phyloP scores from a whole-genome alignment of 345 rosid genomes.

The Hibiscus syriacus region DNA sequence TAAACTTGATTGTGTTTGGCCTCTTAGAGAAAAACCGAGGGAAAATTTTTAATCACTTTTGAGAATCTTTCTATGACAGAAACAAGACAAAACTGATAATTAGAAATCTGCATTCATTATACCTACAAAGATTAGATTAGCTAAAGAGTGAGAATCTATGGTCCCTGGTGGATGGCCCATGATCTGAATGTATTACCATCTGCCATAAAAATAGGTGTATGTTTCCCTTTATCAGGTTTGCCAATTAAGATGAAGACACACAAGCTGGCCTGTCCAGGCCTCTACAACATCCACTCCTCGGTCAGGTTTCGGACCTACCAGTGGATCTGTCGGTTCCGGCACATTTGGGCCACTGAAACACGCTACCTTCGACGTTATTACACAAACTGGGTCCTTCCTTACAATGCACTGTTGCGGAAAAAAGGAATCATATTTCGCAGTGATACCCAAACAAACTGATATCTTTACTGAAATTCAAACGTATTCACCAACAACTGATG shows the following conservation, averaged over 20 bases:
- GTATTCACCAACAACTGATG: too few relatives aligned
- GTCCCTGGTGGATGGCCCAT: not conserved
- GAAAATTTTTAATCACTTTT: not conserved
- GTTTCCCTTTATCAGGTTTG: constrained; percentile 13
- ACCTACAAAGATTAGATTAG: not conserved
- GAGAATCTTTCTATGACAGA: not conserved
- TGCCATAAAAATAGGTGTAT: not conserved
- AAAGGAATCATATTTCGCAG: too few relatives aligned
- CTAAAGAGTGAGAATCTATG: not conserved
- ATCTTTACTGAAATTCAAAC: not conserved
- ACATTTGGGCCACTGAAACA: not conserved
- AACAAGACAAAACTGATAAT: not conserved
- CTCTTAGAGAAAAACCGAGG: not conserved
- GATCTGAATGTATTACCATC: not conserved
- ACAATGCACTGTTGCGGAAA: not conserved
- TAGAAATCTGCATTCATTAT: too few relatives aligned
- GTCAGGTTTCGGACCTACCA: not conserved
- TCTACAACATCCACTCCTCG: not conserved
- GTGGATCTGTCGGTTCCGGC: not conserved
- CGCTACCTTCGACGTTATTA: not conserved
- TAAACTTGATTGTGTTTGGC: not conserved
- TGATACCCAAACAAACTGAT: not conserved
- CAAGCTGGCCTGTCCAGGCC: constrained; percentile 1
- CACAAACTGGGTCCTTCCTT: not conserved
- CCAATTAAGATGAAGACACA: constrained; percentile 25